Percentiles rank a stretch among this genome's conserved stretches.
Evolutionary conservation across 768 basidiomycete species (phyloP).

Genomic region (Cystofilobasidium bisporidii): DNA sequence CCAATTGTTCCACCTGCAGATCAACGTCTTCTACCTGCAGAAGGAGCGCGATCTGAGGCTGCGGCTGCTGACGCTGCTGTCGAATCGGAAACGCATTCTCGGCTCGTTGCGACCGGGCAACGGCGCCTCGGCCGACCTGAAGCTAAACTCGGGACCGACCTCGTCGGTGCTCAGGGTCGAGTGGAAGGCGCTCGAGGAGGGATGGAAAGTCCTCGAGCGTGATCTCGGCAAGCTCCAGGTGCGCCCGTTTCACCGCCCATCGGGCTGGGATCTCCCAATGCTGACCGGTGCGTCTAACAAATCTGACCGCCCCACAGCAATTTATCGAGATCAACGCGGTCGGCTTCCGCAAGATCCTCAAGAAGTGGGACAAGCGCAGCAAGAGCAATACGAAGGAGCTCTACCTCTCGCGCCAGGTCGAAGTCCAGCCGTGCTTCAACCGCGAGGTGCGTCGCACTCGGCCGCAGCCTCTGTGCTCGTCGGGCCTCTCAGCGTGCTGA

Average conservation of each 20-base stretch:
- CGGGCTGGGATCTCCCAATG: too few species aligned
- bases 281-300: too few species aligned
- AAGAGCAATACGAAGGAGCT: slow-evolving; percentile 93
- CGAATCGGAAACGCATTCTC: slow-evolving; percentile 70
- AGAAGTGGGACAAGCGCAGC: slow-evolving; percentile 97
- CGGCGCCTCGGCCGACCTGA: neutral
- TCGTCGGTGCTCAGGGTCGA: slow-evolving; percentile 54
- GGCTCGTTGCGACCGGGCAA: slow-evolving; percentile 14
- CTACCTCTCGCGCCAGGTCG: slow-evolving; percentile 89
- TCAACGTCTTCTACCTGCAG: slow-evolving; percentile 94
- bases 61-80: slow-evolving; percentile 82
- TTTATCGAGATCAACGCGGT: slow-evolving; percentile 96
- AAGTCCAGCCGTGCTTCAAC: slow-evolving; percentile 97
- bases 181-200: slow-evolving; percentile 94
- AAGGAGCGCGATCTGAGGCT: slow-evolving; percentile 91
- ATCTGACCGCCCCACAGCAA: slow-evolving; percentile 52
- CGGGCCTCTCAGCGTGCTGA: too few species aligned
- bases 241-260: slow-evolving; percentile 25
- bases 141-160: neutral
- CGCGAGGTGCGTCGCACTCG: slow-evolving; percentile 77
- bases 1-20: slow-evolving; percentile 59
- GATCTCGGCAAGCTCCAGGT: slow-evolving; percentile 94
- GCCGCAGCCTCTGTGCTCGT: too few species aligned
- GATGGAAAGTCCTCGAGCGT: slow-evolving; percentile 83
- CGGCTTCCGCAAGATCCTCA: slow-evolving; percentile 92